Evolutionary conservation across 2,329 filamentous ascomycete species (phyloP).

Genomic region (Aureobasidium sp.): DNA sequence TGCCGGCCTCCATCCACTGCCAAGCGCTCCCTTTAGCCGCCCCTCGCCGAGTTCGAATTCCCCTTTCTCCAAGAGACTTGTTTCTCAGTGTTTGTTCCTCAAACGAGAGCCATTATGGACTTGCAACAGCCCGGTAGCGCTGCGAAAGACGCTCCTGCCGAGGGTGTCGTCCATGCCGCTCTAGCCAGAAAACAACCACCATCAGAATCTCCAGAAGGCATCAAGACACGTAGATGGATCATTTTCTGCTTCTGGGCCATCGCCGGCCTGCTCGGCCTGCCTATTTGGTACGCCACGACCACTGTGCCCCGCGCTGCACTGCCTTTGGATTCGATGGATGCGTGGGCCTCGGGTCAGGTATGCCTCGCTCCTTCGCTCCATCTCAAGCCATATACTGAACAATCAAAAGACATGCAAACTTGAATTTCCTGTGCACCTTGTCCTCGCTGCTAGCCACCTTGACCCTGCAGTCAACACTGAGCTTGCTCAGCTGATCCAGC

Average conservation of each 20-base stretch:
- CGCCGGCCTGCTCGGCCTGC: constrained; percentile 73
- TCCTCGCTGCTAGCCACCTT: constrained; percentile 62
- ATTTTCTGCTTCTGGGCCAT: constrained; percentile 88
- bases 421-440: constrained; percentile 78
- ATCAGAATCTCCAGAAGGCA: constrained; percentile 64
- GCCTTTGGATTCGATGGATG: constrained; percentile 77
- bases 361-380: constrained; percentile 20
- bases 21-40: not conserved
- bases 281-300: constrained; percentile 94
- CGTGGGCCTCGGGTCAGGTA: constrained; percentile 88
- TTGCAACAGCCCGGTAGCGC: not conserved
- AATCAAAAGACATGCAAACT: constrained; percentile 67
- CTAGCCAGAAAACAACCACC: constrained; percentile 48
- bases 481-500: constrained; percentile 73
- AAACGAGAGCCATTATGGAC: not conserved
- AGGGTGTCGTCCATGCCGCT: constrained; percentile 10
- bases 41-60: not conserved
- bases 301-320: constrained; percentile 81
- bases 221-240: constrained; percentile 64
- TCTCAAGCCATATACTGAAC: constrained; percentile 4
- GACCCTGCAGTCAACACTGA: constrained; percentile 61
- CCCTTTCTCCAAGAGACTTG: not conserved
- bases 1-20: not conserved
- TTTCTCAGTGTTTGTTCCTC: not conserved
- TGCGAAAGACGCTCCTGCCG: not conserved